Evolutionary conservation across 1,284 basidiomycete genomes (phyloP).

Genomic region (Leucocoprinus gongylophorus): DNA sequence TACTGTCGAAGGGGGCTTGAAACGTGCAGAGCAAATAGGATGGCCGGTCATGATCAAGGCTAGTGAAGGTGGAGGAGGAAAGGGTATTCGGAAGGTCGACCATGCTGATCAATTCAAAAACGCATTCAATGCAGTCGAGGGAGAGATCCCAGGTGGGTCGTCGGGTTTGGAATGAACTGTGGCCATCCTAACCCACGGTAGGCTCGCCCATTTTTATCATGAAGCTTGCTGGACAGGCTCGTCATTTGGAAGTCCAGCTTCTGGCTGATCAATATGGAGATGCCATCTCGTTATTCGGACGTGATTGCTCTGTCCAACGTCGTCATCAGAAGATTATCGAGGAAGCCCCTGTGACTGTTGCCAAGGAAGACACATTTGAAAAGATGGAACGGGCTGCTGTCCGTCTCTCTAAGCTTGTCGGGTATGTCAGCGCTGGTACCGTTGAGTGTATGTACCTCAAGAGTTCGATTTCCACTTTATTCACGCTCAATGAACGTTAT

Average conservation of each 20-base stretch:
- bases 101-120: conserved; percentile 85
- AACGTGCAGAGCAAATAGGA: conserved; percentile 83
- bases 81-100: conserved; percentile 95
- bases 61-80: conserved; percentile 97
- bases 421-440: conserved; percentile 98
- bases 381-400: conserved; percentile 99
- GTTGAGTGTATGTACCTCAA: conserved; percentile 79
- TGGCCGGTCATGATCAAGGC: conserved; percentile 99
- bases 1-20: conserved; percentile 83
- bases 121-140: conserved; percentile 87
- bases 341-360: conserved; percentile 98
- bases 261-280: conserved; percentile 99
- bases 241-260: conserved; percentile 97
- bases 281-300: conserved; percentile 97
- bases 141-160: conserved; percentile 88
- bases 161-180: conserved; percentile 10
- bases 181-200: conserved; percentile 27
- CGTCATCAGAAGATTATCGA: conserved; percentile 99
- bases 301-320: conserved; percentile 99
- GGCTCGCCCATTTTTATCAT: conserved; percentile 99
- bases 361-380: conserved; percentile 84
- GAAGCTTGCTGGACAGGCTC: conserved; percentile 97
- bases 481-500: conserved; percentile 12
- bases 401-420: conserved; percentile 94
- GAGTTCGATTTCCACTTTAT: background rate